These are phyloP conservation scores for Erodium maritimum DNA, from an alignment of 345 rosid species.

Conservation along the genomic window DNA sequence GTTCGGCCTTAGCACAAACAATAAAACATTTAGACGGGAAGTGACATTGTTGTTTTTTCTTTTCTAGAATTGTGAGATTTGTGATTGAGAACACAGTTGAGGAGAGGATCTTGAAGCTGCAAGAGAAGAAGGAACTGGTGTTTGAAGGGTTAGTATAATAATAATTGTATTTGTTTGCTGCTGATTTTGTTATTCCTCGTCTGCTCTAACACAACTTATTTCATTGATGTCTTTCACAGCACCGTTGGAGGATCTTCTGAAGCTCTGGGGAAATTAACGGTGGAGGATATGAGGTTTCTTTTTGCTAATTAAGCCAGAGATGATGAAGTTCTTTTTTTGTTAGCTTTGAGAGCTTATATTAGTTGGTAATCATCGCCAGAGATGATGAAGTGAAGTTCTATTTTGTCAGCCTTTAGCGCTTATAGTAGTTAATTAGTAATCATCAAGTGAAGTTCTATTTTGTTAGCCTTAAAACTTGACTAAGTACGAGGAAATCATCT, in stretches of 20 bases:
- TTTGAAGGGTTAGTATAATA: conserved; percentile 71
- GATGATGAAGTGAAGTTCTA: no score
- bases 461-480: no score
- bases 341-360: no score
- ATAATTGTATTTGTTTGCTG: conserved; percentile 5
- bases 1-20: background rate
- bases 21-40: background rate
- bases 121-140: conserved; percentile 84
- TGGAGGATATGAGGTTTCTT: conserved; percentile 60
- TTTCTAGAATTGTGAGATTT: conserved; percentile 64
- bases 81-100: conserved; percentile 85
- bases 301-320: conserved; percentile 29
- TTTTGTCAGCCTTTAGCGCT: no score
- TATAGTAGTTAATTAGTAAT: no score
- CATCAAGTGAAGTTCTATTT: no score
- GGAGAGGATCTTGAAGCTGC: conserved; percentile 88
- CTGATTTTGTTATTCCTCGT: background rate
- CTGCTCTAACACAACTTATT: background rate
- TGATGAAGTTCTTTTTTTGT: no score
- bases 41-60: conserved; percentile 2
- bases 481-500: no score
- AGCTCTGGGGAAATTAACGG: conserved; percentile 75
- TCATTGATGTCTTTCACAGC: conserved; percentile 21
- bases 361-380: no score
- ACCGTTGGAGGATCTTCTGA: conserved; percentile 83